Evolutionary conservation across 441 rosid genomes (phyloP), one percentile per base, ranked within the genome.

Genomic region (Adansonia gregorii): DNA sequence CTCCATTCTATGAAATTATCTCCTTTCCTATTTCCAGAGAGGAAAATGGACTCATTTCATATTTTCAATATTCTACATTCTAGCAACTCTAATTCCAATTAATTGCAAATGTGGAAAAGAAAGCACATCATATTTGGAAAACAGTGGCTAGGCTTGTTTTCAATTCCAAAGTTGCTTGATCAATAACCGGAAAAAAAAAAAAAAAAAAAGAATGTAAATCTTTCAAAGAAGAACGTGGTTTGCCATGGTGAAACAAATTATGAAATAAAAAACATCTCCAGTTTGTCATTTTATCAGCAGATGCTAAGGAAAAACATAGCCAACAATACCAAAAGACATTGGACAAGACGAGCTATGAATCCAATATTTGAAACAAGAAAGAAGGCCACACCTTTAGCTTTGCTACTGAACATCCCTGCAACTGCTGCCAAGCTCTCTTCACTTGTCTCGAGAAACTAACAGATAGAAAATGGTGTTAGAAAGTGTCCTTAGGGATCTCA

Each of bases 371-470:
- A 66, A 56, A 56, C 66, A 75, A 80, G 56, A 73, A 70, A 82
- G 65, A 41, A 72, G 8, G 52, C 48, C 4, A 78, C 83, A 97
- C 99, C 99, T 93, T 94, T 97, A 69, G 99, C 98, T 89, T 97
- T 97, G 94, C 99, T 97, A 86, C 91, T 97, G 88, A 97, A 97
- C 99, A 97, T 97, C 90, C 98, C 99, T 19, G 99, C 98, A 84
- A 97, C 98, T 83, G 99, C 98, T 55, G 92, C 88, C 83, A 97
- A 86, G 88, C 95, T 94, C 87, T 94, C 98, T 80, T 97, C 99
- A 85, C 98, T 91, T n/a, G 97, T 88, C 87, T 97, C 99, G 84
- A 90, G 97, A 82, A 85, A 85, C 99, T 97, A 83, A 71, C 74
- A 51, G 11, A 67, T 75, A 39, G 71, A 68, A 80, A 73, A 72